phyloP scores from a whole-genome alignment of 1,284 basidiomycete species.

The Tetrapyrgos nigripes region DNA sequence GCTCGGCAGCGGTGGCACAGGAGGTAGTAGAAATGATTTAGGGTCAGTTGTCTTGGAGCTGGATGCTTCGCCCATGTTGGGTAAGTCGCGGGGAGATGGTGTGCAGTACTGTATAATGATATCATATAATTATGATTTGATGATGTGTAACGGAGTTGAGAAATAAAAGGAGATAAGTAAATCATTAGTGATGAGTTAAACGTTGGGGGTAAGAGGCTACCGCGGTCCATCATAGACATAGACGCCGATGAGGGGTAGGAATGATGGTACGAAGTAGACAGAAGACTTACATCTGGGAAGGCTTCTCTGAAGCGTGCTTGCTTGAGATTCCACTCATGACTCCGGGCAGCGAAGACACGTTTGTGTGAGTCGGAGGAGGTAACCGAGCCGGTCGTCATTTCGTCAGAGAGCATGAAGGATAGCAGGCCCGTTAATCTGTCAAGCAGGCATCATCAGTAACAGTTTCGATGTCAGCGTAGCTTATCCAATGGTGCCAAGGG shows the following conservation, averaged over 20 bases:
- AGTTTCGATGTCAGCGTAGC: slow-evolving; percentile 6
- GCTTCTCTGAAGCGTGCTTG: slow-evolving; percentile 86
- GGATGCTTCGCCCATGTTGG: slow-evolving; percentile 84
- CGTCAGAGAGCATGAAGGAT: slow-evolving; percentile 96
- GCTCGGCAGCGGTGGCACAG: slow-evolving; percentile 16
- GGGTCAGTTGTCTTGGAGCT: slow-evolving; percentile 21
- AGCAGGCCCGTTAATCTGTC: slow-evolving; percentile 90
- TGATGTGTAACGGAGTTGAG: no score
- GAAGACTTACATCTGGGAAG: slow-evolving; percentile 77
- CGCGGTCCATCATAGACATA: neutral
- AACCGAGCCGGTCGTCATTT: slow-evolving; percentile 95
- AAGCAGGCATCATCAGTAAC: slow-evolving; percentile 17
- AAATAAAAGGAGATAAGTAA: neutral
- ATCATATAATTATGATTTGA: slow-evolving; percentile 13
- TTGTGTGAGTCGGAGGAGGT: slow-evolving; percentile 85
- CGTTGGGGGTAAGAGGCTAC: neutral
- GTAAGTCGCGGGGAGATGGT: slow-evolving; percentile 70
- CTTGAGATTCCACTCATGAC: slow-evolving; percentile 85
- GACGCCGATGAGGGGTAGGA: neutral
- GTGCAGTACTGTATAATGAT: slow-evolving; percentile 65
- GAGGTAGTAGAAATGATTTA: slow-evolving; percentile 9
- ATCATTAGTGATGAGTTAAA: neutral
- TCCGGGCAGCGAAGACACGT: slow-evolving; percentile 75
- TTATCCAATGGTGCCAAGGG: neutral
- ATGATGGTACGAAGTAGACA: neutral